phyloP scores from a whole-genome alignment of 495 filamentous ascomycete genomes.

The Aspergillus incahuasiensis region DNA sequence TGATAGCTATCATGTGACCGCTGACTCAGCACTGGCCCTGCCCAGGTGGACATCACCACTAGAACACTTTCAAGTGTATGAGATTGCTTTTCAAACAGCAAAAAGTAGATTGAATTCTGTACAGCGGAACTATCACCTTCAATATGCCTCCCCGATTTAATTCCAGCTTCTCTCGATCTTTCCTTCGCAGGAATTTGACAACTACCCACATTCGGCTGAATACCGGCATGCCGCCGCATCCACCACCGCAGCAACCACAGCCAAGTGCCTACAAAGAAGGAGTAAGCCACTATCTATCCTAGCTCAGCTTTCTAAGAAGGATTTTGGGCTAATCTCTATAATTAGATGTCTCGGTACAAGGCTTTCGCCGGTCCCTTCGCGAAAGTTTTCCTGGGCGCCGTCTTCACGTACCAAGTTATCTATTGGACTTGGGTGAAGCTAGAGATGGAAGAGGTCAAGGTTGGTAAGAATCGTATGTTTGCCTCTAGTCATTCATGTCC shows the following conservation, averaged over 20 bases:
- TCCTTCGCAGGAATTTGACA: slow-evolving; percentile 12
- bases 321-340: neutral
- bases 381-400: slow-evolving; percentile 79
- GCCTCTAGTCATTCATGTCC: neutral
- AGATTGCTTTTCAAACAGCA: neutral
- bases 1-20: slow-evolving; percentile 42
- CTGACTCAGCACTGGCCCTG: slow-evolving; percentile 24
- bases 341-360: slow-evolving; percentile 69
- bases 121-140: neutral
- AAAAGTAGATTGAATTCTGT: neutral
- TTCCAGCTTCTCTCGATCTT: neutral
- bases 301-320: neutral
- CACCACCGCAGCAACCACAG: slow-evolving; percentile 10
- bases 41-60: too few relatives aligned
- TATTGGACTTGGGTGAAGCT: slow-evolving; percentile 86
- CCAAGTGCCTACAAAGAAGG: slow-evolving; percentile 20
- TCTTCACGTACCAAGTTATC: slow-evolving; percentile 81
- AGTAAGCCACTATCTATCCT: slow-evolving; percentile 6
- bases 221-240: neutral
- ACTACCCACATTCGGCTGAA: slow-evolving; percentile 13
- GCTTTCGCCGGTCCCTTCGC: slow-evolving; percentile 72
- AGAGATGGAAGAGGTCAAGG: slow-evolving; percentile 69
- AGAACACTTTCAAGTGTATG: neutral
- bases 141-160: slow-evolving; percentile 2
- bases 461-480: slow-evolving; percentile 51